Evolutionary conservation across 2,329 filamentous ascomycete genomes (phyloP).

Genomic region (Pleomassaria siparia): DNA sequence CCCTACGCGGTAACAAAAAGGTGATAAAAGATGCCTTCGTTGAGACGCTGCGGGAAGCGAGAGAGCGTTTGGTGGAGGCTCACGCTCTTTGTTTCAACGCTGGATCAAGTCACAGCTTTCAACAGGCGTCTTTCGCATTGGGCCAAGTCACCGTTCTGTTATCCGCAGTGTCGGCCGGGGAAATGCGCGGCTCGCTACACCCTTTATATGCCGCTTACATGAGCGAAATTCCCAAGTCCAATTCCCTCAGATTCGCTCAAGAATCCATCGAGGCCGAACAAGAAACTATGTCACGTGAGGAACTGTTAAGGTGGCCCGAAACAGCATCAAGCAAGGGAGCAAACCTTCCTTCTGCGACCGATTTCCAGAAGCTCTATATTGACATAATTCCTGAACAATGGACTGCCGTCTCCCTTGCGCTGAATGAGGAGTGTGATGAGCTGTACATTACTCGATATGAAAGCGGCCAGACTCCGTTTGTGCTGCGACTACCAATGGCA

Average conservation of each 20-base stretch:
- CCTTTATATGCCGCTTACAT: conserved; percentile 45
- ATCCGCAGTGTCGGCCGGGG: conserved; percentile 37
- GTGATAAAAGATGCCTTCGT: conserved; percentile 50
- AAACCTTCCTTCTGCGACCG: conserved; percentile 42
- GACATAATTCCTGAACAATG: conserved; percentile 81
- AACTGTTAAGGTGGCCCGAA: conserved; percentile 45
- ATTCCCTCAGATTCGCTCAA: conserved; percentile 69
- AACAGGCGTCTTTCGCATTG: conserved; percentile 46
- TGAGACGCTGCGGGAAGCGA: conserved; percentile 64
- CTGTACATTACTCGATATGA: conserved; percentile 87
- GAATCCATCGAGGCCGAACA: conserved; percentile 55
- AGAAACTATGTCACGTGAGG: conserved; percentile 39
- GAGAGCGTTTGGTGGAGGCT: conserved; percentile 65
- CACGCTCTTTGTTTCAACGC: conserved; percentile 56
- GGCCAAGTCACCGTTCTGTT: conserved; percentile 42
- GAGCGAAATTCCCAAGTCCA: conserved; percentile 65
- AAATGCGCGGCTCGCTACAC: conserved; percentile 37
- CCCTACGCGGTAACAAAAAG: conserved; percentile 25
- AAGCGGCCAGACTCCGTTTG: conserved; percentile 74
- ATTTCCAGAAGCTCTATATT: conserved; percentile 78
- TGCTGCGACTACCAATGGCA: conserved; percentile 81
- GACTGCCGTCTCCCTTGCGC: conserved; percentile 81
- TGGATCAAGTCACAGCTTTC: conserved; percentile 60
- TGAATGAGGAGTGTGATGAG: conserved; percentile 81
- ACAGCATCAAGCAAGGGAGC: conserved; percentile 30